phyloP scores from a whole-genome alignment of 2,329 filamentous ascomycete genomes.

The Pestalotiopsis sp. region DNA sequence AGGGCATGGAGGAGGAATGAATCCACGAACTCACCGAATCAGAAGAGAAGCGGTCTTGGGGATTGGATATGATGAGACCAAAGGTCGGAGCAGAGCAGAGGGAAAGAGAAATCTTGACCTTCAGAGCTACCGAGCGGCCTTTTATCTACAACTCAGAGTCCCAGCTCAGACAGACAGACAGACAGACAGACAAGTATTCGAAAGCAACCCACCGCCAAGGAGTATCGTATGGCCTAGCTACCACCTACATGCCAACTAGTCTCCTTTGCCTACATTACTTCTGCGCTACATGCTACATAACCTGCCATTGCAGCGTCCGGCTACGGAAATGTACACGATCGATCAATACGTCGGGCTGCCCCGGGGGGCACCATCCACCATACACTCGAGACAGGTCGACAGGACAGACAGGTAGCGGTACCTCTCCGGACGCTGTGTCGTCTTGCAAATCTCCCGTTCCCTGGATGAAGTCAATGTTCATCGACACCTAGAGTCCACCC shows the following conservation, averaged over 20 bases:
- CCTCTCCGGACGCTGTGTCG: background rate
- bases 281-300: background rate
- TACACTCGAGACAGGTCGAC: background rate
- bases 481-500: conserved; percentile 4
- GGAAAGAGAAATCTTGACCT: background rate
- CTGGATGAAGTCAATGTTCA: conserved; percentile 9
- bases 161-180: background rate
- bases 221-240: background rate
- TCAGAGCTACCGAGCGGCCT: conserved; percentile 1
- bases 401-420: background rate
- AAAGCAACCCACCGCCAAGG: background rate
- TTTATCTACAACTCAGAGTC: background rate
- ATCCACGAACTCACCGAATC: conserved; percentile 2
- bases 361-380: background rate
- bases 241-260: background rate
- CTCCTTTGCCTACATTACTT: background rate
- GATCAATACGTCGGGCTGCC: conserved; percentile 1
- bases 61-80: background rate
- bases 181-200: background rate
- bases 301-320: background rate
- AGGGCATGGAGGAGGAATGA: background rate
- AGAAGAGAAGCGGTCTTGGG: background rate
- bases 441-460: conserved; percentile 11
- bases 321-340: background rate
- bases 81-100: conserved; percentile 10